Conservation (phyloP, 345 rosid species). For the Salix dunnii region DNA sequence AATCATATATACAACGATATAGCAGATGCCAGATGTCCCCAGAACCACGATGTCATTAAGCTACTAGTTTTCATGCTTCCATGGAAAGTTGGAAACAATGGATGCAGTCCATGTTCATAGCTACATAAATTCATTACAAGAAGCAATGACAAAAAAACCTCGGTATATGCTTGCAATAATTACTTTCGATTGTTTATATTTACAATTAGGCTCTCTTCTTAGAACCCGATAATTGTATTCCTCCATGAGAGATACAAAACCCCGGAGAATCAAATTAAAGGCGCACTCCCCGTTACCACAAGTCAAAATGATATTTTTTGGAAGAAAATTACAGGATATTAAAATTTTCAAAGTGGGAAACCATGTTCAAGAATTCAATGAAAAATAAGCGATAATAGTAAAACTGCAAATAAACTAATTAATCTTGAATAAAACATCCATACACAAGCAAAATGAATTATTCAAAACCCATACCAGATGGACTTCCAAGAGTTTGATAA, state of each 20-base stretch:
- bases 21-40: not conserved
- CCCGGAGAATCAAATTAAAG: not conserved
- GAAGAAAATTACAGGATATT: not conserved
- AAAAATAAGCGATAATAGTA: too few relatives aligned
- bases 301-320: too few relatives aligned
- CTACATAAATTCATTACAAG: not conserved
- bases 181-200: not conserved
- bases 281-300: not conserved
- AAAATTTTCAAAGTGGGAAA: not conserved
- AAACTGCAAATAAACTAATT: not conserved
- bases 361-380: not conserved
- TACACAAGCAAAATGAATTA: not conserved
- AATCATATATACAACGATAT: not conserved
- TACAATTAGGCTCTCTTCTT: not conserved
- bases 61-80: not conserved
- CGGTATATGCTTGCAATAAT: not conserved
- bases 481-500: slow-evolving; percentile 67
- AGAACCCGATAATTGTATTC: not conserved
- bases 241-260: not conserved
- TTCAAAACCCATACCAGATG: slow-evolving; percentile 47
- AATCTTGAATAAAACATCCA: not conserved
- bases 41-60: not conserved
- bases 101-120: not conserved
- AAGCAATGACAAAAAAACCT: not conserved
- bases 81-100: not conserved